These are phyloP conservation scores for Diaporthe longicolla DNA, from an alignment of 2,329 filamentous ascomycete species.

Conservation along the genomic window DNA sequence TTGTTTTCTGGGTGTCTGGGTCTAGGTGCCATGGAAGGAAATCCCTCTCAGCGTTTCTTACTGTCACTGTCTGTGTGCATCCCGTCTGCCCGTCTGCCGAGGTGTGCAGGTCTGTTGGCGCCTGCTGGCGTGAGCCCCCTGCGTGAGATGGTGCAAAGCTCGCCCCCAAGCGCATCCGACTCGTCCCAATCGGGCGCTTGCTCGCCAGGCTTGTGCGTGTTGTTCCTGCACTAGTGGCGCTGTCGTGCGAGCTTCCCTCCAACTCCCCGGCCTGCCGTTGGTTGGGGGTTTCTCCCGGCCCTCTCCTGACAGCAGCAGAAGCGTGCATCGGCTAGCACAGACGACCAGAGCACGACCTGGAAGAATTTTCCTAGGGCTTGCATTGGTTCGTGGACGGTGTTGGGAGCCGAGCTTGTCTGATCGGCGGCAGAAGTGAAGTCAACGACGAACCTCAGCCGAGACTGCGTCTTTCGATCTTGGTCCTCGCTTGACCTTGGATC, in stretches of 20 bases:
- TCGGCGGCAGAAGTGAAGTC: too few species aligned
- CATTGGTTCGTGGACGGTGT: slow-evolving; percentile 14
- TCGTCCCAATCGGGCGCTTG: slow-evolving; percentile 9
- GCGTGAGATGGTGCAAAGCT: slow-evolving; percentile 16
- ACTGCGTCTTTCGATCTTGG: background rate
- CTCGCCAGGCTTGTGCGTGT: slow-evolving; percentile 10
- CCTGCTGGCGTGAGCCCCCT: slow-evolving; percentile 30
- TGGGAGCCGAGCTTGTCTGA: background rate
- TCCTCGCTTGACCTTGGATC: background rate
- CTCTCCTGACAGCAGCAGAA: slow-evolving; percentile 23
- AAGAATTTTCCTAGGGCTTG: slow-evolving; percentile 22
- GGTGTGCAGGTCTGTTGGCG: slow-evolving; percentile 3
- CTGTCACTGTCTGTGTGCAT: background rate
- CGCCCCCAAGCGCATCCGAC: slow-evolving; percentile 9
- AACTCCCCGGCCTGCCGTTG: slow-evolving; percentile 11
- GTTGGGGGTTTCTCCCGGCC: background rate
- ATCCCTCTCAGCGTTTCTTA: background rate
- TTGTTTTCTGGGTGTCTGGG: slow-evolving; percentile 9
- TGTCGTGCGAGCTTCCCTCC: slow-evolving; percentile 1
- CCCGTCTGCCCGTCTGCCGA: background rate
- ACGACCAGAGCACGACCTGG: background rate
- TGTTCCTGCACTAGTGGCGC: slow-evolving; percentile 32
- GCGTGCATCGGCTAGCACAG: background rate
- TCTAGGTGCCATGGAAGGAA: slow-evolving; percentile 1
- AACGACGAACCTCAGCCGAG: too few species aligned